Base-by-base conservation (phyloP, 2,329 filamentous ascomycete genomes). In the Diaporthe sp. region DNA sequence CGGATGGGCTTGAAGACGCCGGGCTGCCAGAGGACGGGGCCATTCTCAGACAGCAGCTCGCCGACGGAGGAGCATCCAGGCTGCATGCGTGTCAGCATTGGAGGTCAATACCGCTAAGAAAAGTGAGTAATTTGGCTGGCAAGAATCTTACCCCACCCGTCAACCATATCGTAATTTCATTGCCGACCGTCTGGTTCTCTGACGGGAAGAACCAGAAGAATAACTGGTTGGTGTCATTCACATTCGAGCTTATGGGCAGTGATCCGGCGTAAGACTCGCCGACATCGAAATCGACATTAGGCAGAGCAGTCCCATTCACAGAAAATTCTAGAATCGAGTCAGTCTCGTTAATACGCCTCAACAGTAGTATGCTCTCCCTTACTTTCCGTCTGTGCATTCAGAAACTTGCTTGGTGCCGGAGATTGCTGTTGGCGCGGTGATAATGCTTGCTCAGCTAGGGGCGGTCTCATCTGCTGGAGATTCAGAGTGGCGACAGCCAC, bases 21-120 rank as follows among this genome's bases (percentile, higher is more conserved):
- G 7, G 90, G 86, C 80, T 92, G 89, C 92, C 92, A 94, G 4
- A 88, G 76, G 79, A 94, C 92, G 0, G 93, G 92, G 0, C 94
- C 94, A 79, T 95, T 95, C 79, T 95, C 93, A 68, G 94, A 92
- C 15, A 96, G 82, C 2, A 95, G 86, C 15, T 92, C 93, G 78
- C 91, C 88, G 10, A 94, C 87, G 2, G 91, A 93, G 47, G 85
- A 86, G 78, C 87, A 90, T 31, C 87, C 88, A 34, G 88, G 88
- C 83, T 87, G 58, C 17, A 53, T 25, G 63, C 6, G 31, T 25
- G 13, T 34, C 20, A 67, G 28, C 4, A 25, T 34, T 3, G 95
- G 82, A 2, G 95, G 86, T 17, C 92, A 93, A 42, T 25, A 78
- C 90, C 87, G 12, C 93, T 86, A 3, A 90, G 92, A 51, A 51